Conservation (phyloP, 257 asterid genomes). For the Penstemon barbatus region DNA sequence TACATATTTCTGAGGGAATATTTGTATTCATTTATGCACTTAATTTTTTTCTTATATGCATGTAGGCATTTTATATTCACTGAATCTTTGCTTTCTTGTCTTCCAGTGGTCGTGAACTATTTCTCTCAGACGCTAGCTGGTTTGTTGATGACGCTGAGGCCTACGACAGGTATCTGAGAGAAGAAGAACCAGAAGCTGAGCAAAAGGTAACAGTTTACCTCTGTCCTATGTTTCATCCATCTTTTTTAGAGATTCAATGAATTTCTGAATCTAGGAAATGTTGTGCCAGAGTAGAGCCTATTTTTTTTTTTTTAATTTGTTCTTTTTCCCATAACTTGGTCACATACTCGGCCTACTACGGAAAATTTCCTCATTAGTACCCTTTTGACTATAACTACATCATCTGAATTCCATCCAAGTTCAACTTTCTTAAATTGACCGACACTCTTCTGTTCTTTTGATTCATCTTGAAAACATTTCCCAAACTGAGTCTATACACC, state of each 20-base stretch:
- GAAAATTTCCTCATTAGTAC: no score
- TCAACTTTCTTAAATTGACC: no score
- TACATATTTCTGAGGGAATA: conserved; percentile 21
- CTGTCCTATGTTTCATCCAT: neutral
- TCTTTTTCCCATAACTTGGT: no score
- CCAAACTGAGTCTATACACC: no score
- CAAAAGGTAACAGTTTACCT: conserved; percentile 33
- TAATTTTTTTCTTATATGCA: conserved; percentile 2
- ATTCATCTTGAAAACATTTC: no score
- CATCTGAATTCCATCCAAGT: no score
- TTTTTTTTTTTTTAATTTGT: no score
- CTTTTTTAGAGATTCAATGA: neutral
- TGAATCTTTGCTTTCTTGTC: conserved; percentile 19
- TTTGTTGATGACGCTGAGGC: conserved; percentile 68
- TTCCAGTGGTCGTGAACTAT: conserved; percentile 67
- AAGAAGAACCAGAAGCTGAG: conserved; percentile 37
- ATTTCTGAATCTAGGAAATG: neutral
- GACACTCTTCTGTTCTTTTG: no score
- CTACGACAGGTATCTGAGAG: conserved; percentile 51
- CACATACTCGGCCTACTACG: no score
- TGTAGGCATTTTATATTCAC: conserved; percentile 8
- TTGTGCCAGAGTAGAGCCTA: neutral
- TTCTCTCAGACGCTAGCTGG: conserved; percentile 54
- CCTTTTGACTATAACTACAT: no score
- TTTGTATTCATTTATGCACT: neutral